These are phyloP conservation scores for Lolium multiflorum DNA, from an alignment of 176 grass and related monocot genomes.

Conservation along the genomic window DNA sequence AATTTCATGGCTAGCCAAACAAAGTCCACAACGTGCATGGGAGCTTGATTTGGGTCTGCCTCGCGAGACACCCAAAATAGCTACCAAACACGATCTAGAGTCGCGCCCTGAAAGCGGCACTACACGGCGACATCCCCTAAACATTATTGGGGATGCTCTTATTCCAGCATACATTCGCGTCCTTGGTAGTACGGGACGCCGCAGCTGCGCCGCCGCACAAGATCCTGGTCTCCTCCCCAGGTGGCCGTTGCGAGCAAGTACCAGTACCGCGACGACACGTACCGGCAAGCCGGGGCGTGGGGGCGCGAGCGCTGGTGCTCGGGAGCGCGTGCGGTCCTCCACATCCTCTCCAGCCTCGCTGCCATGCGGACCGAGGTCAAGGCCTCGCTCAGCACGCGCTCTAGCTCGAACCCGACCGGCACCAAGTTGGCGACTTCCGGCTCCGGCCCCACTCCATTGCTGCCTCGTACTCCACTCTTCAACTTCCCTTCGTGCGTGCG, in stretches of 20 bases:
- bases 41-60: too few species aligned
- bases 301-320: neutral
- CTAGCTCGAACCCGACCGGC: neutral
- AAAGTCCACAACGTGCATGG: too few species aligned
- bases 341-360: neutral
- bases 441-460: neutral
- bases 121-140: too few species aligned
- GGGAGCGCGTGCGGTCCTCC: constrained; percentile 24
- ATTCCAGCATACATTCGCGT: neutral
- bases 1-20: too few species aligned
- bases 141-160: too few species aligned
- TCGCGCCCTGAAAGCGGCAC: too few species aligned
- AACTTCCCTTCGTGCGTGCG: neutral
- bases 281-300: neutral
- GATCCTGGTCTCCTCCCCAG: constrained; percentile 17
- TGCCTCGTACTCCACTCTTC: constrained; percentile 25
- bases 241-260: constrained; percentile 19
- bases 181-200: neutral
- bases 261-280: constrained; percentile 32
- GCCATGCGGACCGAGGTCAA: neutral
- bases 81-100: too few species aligned
- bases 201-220: neutral
- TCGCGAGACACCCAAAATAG: too few species aligned
- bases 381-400: neutral
- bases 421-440: constrained; percentile 15